These are phyloP conservation scores for Marasmius oreades DNA, from an alignment of 1,284 basidiomycete genomes.

Conservation along the genomic window DNA sequence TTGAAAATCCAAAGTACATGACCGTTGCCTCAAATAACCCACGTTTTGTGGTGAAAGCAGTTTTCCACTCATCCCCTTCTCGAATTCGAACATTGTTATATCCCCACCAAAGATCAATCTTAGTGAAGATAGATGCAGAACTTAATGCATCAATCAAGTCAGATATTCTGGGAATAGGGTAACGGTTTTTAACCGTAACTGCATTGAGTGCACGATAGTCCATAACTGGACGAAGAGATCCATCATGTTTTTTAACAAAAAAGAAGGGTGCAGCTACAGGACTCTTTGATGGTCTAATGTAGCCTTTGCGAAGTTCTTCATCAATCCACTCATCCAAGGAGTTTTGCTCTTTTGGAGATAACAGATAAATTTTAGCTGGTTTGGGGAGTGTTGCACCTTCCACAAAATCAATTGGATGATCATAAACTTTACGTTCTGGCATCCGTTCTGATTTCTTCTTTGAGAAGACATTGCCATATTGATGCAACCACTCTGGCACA, in stretches of 20 bases:
- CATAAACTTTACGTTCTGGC: no score
- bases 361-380: conserved; percentile 22
- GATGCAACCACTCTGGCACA: no score
- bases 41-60: conserved; percentile 26
- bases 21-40: conserved; percentile 31
- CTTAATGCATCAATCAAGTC: no score
- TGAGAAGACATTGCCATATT: no score
- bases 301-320: conserved; percentile 19
- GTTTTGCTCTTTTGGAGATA: conserved; percentile 23
- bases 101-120: conserved; percentile 30
- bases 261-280: conserved; percentile 34
- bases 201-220: conserved; percentile 31
- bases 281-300: conserved; percentile 25
- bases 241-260: conserved; percentile 43
- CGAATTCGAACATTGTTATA: conserved; percentile 31
- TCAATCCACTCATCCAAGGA: conserved; percentile 5
- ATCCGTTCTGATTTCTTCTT: no score
- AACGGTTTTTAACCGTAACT: no score
- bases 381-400: no score
- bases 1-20: conserved; percentile 19
- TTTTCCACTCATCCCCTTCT: conserved; percentile 32
- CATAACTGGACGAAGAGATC: conserved; percentile 24
- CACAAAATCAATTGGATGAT: no score
- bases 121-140: conserved; percentile 20
- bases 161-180: no score